Base-by-base conservation (phyloP, 768 basidiomycete genomes). In the Mycena floridula region DNA sequence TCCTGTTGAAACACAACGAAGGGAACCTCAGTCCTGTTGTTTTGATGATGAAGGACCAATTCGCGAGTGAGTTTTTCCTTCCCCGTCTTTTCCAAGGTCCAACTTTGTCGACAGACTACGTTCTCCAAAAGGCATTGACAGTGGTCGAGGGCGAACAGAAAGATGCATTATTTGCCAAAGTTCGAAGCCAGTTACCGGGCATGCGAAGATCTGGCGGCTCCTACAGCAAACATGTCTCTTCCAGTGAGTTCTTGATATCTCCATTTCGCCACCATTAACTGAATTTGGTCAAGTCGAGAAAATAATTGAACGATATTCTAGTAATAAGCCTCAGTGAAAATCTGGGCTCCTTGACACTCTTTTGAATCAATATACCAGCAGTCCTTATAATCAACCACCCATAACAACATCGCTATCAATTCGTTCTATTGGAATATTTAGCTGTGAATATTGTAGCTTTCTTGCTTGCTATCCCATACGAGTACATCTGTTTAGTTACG, bases 31-130 rank as follows among this genome's bases (percentile, higher is more conserved):
- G 74, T 49, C 74, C 89, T 22, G 74, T 88, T 47, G 74, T 76
- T 3, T 77, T 80, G 63, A 69, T 79, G 73, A 87, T 94, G 78
- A 87, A 87, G 64, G 89, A 95, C 58, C 88, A 89, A 54, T 93
- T 77, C 63, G 89, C 84, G 40, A 92, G 85, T 93, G 57, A 58
- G 90, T 77, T 12, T 12, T 43, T 3, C 27, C 16, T 41, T 15
- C 22, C 22, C 20, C 11, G 12, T 25, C 4, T 36, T 26, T 7
- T 21, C 3, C n/a, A 13, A 8, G 18, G 4, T 36, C 30, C 51
- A 15, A 45, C 7, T 22, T 11, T 30, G 18, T 22, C 50, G 45
- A 20, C 25, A 91, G 89, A 92, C 61, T 93, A 91, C 58, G 90
- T 93, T 47, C 72, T 92, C 36, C 90, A 92, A 59, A 77, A 85